Evolutionary conservation across 257 asterid genomes (phyloP), one percentile per base, ranked within the genome.

Genomic region (Anisodus acutangulus): DNA sequence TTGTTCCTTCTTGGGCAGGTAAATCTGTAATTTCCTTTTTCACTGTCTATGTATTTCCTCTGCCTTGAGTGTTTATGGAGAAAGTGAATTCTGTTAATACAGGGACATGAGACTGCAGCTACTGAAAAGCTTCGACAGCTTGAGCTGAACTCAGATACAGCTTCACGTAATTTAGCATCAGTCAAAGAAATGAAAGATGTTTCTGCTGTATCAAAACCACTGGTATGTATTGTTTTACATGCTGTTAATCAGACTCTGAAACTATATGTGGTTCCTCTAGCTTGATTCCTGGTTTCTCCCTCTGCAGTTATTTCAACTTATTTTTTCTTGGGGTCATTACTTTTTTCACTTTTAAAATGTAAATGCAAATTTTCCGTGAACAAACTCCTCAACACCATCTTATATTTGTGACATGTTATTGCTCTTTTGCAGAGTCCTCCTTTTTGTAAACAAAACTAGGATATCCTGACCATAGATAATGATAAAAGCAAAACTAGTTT

Each of bases 1-100:
- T 92, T 94, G 83, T 93, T 90, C 90, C 98, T 97, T 88, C 97
- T 97, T 83, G 97, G 97, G 86, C 98, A 93, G 97, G 99, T 97
- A 88, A 63, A 86, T 54, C 80, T 79, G 72, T 86, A 67, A 72
- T 84, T 86, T 66, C 79, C 70, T 91, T 79, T 59, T 80, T 82
- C 66, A 49, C 55, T 84, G 83, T 79, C 83, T 35, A 80, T 72
- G 82, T 87, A 57, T 60, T 55, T 19, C 63, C 37, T 84, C 31
- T 63, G 57, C 41, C 64, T 19, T 1, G 49, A 78, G 70, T 86
- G 83, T 72, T 53, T 39, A 39, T 62, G 80, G 85, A 76, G 1
- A 31, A 31, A 31, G 35, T 78, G 59, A 55, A 78, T 81, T 80
- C 66, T 71, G 70, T 58, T 80, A 85, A 54, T 90, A 69, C 92